phyloP scores from a whole-genome alignment of 495 filamentous ascomycete genomes.

The Penicillium simplicissimum region DNA sequence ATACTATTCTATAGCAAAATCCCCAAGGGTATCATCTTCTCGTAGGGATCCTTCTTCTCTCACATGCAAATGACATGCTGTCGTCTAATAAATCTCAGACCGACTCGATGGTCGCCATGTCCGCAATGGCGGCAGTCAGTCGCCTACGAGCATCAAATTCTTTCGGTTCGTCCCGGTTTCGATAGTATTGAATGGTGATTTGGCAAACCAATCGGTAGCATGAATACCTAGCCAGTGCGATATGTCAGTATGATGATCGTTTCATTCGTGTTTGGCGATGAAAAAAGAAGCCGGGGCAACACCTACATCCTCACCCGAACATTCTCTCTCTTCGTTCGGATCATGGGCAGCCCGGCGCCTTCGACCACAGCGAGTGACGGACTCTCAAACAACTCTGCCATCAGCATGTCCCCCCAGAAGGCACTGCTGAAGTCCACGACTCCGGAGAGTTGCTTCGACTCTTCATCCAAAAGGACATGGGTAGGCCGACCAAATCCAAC shows the following conservation, averaged over 20 bases:
- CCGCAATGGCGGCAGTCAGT: conserved; percentile 32
- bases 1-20: neutral
- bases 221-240: conserved; percentile 33
- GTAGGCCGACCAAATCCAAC: conserved; percentile 55
- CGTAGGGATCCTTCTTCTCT: neutral
- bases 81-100: neutral
- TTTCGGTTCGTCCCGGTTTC: conserved; percentile 34
- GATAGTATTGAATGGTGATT: conserved; percentile 46
- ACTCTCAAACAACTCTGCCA: conserved; percentile 47
- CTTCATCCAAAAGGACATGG: conserved; percentile 59
- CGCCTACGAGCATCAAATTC: conserved; percentile 43
- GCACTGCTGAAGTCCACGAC: conserved; percentile 49
- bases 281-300: neutral
- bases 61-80: conserved; percentile 1
- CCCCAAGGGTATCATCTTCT: conserved; percentile 13
- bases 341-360: conserved; percentile 37
- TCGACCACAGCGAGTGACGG: conserved; percentile 39
- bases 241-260: conserved; percentile 5
- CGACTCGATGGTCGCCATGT: conserved; percentile 25
- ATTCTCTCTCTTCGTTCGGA: conserved; percentile 23
- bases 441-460: conserved; percentile 45
- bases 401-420: conserved; percentile 51
- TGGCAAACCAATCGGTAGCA: conserved; percentile 43
- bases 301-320: conserved; percentile 43
- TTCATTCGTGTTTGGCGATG: neutral